Evolutionary conservation across 768 basidiomycete species (phyloP), one percentile per base, ranked within the genome.

Genomic region (Coprinellus aureogranulatus): DNA sequence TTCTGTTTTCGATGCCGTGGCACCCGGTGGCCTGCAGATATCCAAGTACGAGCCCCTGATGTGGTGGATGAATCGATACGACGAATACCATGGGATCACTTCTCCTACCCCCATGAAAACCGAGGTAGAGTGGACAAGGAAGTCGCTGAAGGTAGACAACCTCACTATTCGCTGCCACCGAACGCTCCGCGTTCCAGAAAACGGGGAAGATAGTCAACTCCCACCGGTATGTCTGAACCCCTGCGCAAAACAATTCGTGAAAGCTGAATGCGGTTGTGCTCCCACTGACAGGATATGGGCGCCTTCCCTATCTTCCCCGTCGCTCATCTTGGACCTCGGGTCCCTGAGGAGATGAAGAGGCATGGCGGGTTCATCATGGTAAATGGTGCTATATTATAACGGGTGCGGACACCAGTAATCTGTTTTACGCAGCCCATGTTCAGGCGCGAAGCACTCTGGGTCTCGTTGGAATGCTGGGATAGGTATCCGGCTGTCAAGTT

Each of bases 131-230:
- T 23, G 48, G 39, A 28, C 31, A 58, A 22, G 40, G 18, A 47
- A 41, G 4, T 23, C 26, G 20, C 31, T 57, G 4, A 14, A 11
- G 31, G 34, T 41, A 23, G 57, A n/a, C n/a, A 54, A 49, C 16
- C 44, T 62, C 4, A 47, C 37, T 11, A 39, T 62, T 37, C 20
- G 31, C 3, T 64, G 54, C 52, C 62, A 64, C 53, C 53, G 61
- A n/a, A 64, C 62, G 31, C 53, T 64, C 9, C 49, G 62, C 18
- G 58, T 64, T 11, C 62, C 62, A 11, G 62, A 64, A 41, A n/a
- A 31, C 42, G 46, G 34, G 14, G 30, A 40, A 14, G 28, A 18
- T 18, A 46, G 42, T 22, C 22, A 10, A 6, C 58, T 59, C 28
- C 60, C 58, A 20, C 30, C 39, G 20, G 58, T 61, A 27, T 18